Evolutionary conservation across 2,329 filamentous ascomycete species (phyloP).

Genomic region (Hortaea werneckii): DNA sequence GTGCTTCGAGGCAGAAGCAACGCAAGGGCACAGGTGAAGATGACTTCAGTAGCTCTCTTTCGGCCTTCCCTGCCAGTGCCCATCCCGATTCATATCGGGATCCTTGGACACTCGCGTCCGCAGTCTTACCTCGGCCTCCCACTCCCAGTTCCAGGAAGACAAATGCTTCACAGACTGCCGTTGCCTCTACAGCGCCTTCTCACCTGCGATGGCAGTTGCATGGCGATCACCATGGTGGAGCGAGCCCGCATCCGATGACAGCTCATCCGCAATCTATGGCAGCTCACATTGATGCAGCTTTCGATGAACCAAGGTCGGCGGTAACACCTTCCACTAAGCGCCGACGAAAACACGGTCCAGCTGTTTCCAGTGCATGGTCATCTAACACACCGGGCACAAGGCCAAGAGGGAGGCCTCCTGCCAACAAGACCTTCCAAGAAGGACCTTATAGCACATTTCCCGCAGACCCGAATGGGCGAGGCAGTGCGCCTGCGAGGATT

Average conservation of each 20-base stretch:
- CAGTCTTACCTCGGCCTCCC: constrained; percentile 27
- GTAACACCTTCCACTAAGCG: constrained; percentile 52
- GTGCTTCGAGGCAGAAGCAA: constrained; percentile 10
- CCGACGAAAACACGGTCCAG: constrained; percentile 62
- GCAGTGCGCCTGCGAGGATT: constrained; percentile 29
- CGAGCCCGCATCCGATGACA: constrained; percentile 62
- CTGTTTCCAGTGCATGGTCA: constrained; percentile 84
- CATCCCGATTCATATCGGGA: constrained; percentile 47
- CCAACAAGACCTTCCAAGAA: constrained; percentile 55
- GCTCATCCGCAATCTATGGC: constrained; percentile 54
- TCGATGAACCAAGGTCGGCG: constrained; percentile 60
- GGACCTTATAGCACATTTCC: constrained; percentile 62
- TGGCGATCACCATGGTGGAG: constrained; percentile 14
- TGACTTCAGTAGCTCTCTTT: constrained; percentile 21
- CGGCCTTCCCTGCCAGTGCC: constrained; percentile 42
- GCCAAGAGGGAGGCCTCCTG: constrained; percentile 68
- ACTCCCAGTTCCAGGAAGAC: constrained; percentile 26
- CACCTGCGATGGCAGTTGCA: constrained; percentile 26
- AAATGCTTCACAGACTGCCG: constrained; percentile 32
- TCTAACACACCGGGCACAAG: constrained; percentile 57
- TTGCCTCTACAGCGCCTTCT: constrained; percentile 30
- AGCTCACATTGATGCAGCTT: constrained; percentile 34
- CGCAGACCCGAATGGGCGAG: constrained; percentile 39
- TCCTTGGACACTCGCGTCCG: constrained; percentile 36
- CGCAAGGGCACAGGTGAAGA: constrained; percentile 25